A percentile compares a stretch with the other conserved stretches of the same genome.
Conservation (phyloP, 805 yeast species). For the Schwanniomyces sp. region DNA sequence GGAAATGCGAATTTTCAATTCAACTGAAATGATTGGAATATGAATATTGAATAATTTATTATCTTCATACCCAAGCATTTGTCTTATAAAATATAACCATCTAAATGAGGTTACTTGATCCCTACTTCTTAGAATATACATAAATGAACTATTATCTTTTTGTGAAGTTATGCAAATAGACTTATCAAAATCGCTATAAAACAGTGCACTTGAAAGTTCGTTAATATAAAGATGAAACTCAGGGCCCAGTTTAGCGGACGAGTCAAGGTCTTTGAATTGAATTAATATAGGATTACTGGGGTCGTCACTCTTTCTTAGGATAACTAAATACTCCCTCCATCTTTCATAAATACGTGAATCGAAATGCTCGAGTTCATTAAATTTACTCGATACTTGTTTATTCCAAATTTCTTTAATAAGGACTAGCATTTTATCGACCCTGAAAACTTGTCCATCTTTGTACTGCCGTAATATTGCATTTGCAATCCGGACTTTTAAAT, state of each 20-base stretch:
- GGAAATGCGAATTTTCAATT: conserved; percentile 51
- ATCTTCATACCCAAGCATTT: conserved; percentile 39
- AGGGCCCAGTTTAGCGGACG: conserved; percentile 26
- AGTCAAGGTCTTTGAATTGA: conserved; percentile 57
- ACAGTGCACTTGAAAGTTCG: conserved; percentile 32
- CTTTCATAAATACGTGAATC: conserved; percentile 62
- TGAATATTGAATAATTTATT: conserved; percentile 29
- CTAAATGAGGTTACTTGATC: conserved; percentile 53
- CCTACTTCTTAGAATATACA: conserved; percentile 58
- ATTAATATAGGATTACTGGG: conserved; percentile 52
- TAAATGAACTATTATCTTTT: conserved; percentile 17
- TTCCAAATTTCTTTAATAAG: conserved; percentile 47
- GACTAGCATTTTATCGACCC: conserved; percentile 68
- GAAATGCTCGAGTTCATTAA: conserved; percentile 50
- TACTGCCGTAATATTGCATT: conserved; percentile 27
- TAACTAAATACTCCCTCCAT: conserved; percentile 80
- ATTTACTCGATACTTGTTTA: conserved; percentile 13
- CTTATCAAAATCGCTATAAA: conserved; percentile 71
- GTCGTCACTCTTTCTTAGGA: conserved; percentile 62
- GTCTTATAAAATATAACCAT: conserved; percentile 63
- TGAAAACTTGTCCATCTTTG: conserved; percentile 61
- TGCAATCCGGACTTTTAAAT: conserved; percentile 18
- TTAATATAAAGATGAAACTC: conserved; percentile 17
- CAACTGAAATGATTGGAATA: conserved; percentile 47
- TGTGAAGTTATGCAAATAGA: conserved; percentile 54